Evolutionary conservation across 495 filamentous ascomycete species (phyloP).

Genomic region (Penicillium riverlandense): DNA sequence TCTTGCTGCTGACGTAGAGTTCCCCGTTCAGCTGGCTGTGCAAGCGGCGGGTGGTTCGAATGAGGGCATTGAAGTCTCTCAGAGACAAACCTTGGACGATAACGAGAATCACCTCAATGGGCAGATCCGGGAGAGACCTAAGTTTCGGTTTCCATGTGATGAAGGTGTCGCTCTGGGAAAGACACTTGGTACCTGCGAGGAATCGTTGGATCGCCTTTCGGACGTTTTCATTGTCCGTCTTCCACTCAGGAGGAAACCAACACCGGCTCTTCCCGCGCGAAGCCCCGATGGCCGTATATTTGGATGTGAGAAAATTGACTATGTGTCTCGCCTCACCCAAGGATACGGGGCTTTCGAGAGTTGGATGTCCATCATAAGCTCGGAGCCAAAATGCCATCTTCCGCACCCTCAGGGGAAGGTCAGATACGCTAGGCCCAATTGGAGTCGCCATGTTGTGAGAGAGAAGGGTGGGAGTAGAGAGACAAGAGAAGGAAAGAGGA

Average conservation of each 20-base stretch:
- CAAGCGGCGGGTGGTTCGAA: background rate
- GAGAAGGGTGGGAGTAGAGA: too few relatives aligned
- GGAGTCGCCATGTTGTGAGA: too few relatives aligned
- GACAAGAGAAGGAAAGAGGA: too few relatives aligned
- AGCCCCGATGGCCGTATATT: background rate
- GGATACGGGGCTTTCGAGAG: background rate
- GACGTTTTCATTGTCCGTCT: too few relatives aligned
- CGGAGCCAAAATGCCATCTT: too few relatives aligned
- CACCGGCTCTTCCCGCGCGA: too few relatives aligned
- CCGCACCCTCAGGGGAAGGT: too few relatives aligned
- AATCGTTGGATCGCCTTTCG: background rate
- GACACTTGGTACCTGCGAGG: background rate
- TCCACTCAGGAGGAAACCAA: too few relatives aligned
- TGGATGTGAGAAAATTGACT: background rate
- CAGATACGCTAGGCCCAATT: too few relatives aligned
- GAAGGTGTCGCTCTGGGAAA: background rate
- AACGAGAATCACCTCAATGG: background rate
- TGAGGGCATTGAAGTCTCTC: background rate
- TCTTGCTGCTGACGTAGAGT: too few relatives aligned
- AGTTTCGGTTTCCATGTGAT: background rate
- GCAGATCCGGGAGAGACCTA: background rate
- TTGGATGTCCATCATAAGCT: too few relatives aligned
- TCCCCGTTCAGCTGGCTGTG: too few relatives aligned
- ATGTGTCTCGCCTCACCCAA: background rate
- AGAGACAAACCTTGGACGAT: background rate